These are phyloP conservation scores for Streptanthus diversifolius DNA, from an alignment of 345 rosid genomes.

Conservation along the genomic window DNA sequence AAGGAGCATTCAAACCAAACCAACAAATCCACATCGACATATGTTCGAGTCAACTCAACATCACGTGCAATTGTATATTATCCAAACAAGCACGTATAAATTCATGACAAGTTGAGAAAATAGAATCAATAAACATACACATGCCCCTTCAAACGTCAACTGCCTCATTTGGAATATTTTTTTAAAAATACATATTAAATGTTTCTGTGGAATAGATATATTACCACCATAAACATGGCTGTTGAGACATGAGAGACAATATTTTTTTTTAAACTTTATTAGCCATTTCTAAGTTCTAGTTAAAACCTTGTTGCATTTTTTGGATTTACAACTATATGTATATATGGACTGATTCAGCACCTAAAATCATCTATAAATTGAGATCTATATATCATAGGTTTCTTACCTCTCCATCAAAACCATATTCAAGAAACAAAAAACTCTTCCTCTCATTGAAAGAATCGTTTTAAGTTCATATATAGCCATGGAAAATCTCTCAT, in stretches of 20 bases:
- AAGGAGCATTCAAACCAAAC: neutral
- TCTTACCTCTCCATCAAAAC: neutral
- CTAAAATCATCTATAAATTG: slow-evolving; percentile 4
- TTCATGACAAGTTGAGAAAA: neutral
- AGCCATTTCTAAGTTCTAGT: neutral
- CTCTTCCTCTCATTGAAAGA: neutral
- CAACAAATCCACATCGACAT: neutral
- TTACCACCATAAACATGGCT: neutral
- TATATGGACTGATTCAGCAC: neutral
- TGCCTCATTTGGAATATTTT: neutral
- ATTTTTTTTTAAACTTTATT: neutral
- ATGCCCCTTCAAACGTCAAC: neutral
- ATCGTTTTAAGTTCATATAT: neutral
- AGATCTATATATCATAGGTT: neutral
- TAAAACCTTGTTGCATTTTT: neutral
- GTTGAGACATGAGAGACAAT: neutral
- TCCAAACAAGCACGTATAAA: neutral
- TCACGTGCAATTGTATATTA: neutral
- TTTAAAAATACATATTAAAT: too few relatives aligned
- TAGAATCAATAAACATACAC: neutral
- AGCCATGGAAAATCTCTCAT: neutral
- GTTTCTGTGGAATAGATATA: neutral
- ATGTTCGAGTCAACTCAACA: neutral
- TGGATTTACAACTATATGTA: neutral
- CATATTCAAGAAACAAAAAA: neutral